These are phyloP conservation scores for Thalassiosira livingstoniorum DNA, from an alignment of 352 stramenopile species.

Conservation along the genomic window DNA sequence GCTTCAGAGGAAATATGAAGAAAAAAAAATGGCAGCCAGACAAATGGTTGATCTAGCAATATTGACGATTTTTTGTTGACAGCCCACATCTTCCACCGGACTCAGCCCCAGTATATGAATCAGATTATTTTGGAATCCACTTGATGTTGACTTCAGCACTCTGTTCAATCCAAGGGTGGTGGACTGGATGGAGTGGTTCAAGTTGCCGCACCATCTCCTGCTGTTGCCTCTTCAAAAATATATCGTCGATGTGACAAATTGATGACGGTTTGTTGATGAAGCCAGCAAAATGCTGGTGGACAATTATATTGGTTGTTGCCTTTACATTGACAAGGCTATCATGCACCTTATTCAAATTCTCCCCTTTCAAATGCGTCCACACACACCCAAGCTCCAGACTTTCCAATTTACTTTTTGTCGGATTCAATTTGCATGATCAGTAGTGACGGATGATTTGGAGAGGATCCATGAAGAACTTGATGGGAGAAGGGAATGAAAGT, in stretches of 20 bases:
- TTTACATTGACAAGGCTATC: slow-evolving; percentile 1
- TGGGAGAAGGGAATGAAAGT: neutral
- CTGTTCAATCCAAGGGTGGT: slow-evolving; percentile 18
- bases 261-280: neutral
- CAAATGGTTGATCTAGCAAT: neutral
- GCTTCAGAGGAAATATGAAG: neutral
- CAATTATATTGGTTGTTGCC: slow-evolving; percentile 4
- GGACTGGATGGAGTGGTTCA: slow-evolving; percentile 1
- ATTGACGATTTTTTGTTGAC: neutral
- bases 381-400: neutral
- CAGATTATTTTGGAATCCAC: neutral
- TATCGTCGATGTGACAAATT: neutral
- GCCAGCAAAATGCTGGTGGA: neutral
- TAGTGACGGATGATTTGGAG: neutral
- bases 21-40: neutral
- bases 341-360: neutral
- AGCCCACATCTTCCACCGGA: neutral
- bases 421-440: neutral
- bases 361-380: neutral
- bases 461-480: slow-evolving; percentile 4
- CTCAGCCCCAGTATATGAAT: neutral
- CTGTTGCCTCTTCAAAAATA: slow-evolving; percentile 4
- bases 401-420: neutral
- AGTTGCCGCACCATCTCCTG: slow-evolving; percentile 5
- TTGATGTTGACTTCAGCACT: neutral